Evolutionary conservation across 768 basidiomycete genomes (phyloP).

Genomic region (Steccherinum ochraceum): DNA sequence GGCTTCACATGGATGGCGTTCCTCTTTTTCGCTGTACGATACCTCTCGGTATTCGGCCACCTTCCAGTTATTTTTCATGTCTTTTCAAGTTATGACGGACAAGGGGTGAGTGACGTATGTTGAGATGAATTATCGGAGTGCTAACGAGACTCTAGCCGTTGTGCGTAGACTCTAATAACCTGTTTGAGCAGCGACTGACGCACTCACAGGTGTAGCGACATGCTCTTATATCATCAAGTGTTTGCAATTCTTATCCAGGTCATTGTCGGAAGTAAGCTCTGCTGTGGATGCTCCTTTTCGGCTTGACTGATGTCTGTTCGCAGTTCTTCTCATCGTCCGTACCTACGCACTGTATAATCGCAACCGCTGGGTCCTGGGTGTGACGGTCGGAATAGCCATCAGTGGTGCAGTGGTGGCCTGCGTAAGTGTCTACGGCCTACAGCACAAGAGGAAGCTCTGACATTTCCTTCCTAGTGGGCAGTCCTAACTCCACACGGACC

Average conservation of each 20-base stretch:
- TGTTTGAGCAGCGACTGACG: too few species aligned
- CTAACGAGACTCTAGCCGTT: neutral
- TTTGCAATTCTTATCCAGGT: neutral
- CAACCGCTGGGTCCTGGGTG: neutral
- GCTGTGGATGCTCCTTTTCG: neutral
- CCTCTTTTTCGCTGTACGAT: neutral
- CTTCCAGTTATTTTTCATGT: neutral
- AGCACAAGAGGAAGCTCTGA: too few species aligned
- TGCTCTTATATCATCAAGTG: neutral
- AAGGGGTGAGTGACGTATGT: neutral
- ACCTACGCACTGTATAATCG: constrained; percentile 10
- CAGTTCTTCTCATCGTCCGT: constrained; percentile 8
- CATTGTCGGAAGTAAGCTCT: neutral
- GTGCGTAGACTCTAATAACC: too few species aligned
- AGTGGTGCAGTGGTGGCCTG: neutral
- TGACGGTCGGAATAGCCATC: neutral
- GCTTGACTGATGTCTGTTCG: neutral
- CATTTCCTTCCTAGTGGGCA: neutral
- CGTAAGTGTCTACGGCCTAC: too few species aligned
- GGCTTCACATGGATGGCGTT: neutral
- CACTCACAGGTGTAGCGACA: neutral
- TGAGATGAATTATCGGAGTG: neutral
- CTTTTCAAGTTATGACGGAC: neutral
- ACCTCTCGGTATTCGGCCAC: neutral
- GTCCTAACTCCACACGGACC: neutral